Percentiles rank a stretch among this genome's conserved stretches.
phyloP scores from a whole-genome alignment of 2,329 filamentous ascomycete genomes.

The Dothistroma pini region DNA sequence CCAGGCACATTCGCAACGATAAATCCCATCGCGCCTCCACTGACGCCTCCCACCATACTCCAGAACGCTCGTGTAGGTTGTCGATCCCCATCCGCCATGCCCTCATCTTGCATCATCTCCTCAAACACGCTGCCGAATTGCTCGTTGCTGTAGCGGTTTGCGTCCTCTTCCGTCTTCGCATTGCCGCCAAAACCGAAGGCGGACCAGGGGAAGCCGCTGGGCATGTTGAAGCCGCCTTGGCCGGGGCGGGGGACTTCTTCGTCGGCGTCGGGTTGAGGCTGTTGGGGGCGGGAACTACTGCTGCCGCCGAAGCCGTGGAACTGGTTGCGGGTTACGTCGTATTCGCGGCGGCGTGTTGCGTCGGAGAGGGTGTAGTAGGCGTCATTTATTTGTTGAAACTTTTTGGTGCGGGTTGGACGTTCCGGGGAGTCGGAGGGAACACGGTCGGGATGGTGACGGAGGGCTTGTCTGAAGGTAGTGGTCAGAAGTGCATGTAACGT shows the following conservation, averaged over 20 bases:
- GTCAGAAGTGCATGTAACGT: background rate
- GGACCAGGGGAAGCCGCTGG: slow-evolving; percentile 71
- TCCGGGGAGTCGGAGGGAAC: slow-evolving; percentile 81
- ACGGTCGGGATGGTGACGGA: slow-evolving; percentile 92
- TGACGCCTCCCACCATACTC: slow-evolving; percentile 77
- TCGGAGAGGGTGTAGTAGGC: slow-evolving; percentile 92
- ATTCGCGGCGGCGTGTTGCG: slow-evolving; percentile 69
- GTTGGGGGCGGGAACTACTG: slow-evolving; percentile 25
- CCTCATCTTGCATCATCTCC: slow-evolving; percentile 53
- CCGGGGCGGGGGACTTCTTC: slow-evolving; percentile 47
- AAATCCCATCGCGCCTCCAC: slow-evolving; percentile 87
- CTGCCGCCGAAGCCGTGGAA: slow-evolving; percentile 49
- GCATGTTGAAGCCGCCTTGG: slow-evolving; percentile 31
- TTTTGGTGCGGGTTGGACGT: slow-evolving; percentile 72
- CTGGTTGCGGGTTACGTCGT: slow-evolving; percentile 66
- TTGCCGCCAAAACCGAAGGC: slow-evolving; percentile 58
- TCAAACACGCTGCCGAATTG: slow-evolving; percentile 74
- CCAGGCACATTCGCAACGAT: slow-evolving; percentile 93
- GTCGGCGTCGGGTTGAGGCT: slow-evolving; percentile 42
- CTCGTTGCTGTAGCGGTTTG: slow-evolving; percentile 57
- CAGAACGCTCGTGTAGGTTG: slow-evolving; percentile 72
- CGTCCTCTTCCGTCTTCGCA: slow-evolving; percentile 44
- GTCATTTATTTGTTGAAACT: slow-evolving; percentile 89
- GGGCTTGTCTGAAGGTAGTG: slow-evolving; percentile 53
- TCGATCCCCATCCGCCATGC: slow-evolving; percentile 67